Base-by-base conservation (phyloP, 2,329 filamentous ascomycete genomes). In the Trichoderma aggressivum region DNA sequence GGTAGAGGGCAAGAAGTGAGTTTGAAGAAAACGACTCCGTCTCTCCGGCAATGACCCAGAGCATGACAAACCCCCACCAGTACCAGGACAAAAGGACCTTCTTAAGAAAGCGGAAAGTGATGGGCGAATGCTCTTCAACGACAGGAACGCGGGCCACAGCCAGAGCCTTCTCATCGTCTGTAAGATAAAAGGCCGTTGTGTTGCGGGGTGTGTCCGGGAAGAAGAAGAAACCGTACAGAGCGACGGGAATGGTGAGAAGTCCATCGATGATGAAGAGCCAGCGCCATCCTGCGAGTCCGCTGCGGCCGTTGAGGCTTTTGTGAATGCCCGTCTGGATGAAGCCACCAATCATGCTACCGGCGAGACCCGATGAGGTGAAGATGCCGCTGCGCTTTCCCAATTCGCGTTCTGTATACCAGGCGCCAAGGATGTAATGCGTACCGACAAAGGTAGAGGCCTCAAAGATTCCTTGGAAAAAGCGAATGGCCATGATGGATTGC, bases 241-340 rank as follows among this genome's bases (percentile, higher is more conserved):
- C 81, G 7, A 82, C 75, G 1, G 80, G 79, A 2, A 82, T 73
- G 4, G 80, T 81, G 2, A 82, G 84, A 1, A 86, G 82, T 1
- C 91, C 91, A 76, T 93, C 90, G 11, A 92, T 87, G 50, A 92
- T 90, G 79, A 92, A 92, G 0, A 92, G 82, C 90, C 89, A 91
- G 3, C 88, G 82, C 90, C 90, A 93, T 7, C 90, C 90, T 0
- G 82, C 86, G 1, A 91, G 80, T 0, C 90, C 91, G 24, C 80
- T 79, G 2, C 81, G 81, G 2, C 86, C 84, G 36, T 81, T 70
- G 66, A 82, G 73, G 56, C 77, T 78, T 1, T 74, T 70, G 5
- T 88, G 88, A 69, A 94, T 91, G 1, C 90, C 88, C 0, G 88
- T 88, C 21, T 88, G 86, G 60, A 91, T 87, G 28, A 90, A 81